Conservation (phyloP, 805 yeast genomes). For the Scheffersomyces spartinae region DNA sequence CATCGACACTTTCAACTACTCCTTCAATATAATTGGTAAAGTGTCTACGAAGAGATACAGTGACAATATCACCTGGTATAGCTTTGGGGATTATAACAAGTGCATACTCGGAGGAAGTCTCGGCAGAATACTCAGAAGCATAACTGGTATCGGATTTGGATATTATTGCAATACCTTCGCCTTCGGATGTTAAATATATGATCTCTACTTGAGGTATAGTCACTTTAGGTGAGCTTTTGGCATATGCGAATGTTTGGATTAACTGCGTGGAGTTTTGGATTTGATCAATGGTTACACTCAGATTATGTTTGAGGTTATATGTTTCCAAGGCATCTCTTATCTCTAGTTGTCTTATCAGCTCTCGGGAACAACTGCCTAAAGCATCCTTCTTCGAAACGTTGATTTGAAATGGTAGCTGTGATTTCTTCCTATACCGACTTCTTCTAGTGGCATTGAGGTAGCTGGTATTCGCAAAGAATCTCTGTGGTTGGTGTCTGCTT, state of each 20-base stretch:
- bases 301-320: conserved; percentile 2
- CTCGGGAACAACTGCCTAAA: conserved; percentile 15
- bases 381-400: conserved; percentile 20
- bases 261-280: conserved; percentile 11
- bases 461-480: too few relatives aligned
- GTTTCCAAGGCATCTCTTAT: conserved; percentile 10
- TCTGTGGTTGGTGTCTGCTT: too few relatives aligned
- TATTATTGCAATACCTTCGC: conserved; percentile 25
- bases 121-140: conserved; percentile 4
- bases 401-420: background rate
- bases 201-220: conserved; percentile 9
- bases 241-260: conserved; percentile 13
- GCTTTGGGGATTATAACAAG: conserved; percentile 27
- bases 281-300: conserved; percentile 6
- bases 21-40: conserved; percentile 20
- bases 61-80: conserved; percentile 25
- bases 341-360: conserved; percentile 14
- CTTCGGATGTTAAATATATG: conserved; percentile 18
- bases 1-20: conserved; percentile 9
- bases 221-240: too few relatives aligned
- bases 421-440: too few relatives aligned
- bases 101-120: conserved; percentile 6
- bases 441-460: too few relatives aligned
- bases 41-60: conserved; percentile 17
- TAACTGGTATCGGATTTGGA: conserved; percentile 9